Conservation (phyloP, 2,329 filamentous ascomycete species). For the Alternaria triticina region DNA sequence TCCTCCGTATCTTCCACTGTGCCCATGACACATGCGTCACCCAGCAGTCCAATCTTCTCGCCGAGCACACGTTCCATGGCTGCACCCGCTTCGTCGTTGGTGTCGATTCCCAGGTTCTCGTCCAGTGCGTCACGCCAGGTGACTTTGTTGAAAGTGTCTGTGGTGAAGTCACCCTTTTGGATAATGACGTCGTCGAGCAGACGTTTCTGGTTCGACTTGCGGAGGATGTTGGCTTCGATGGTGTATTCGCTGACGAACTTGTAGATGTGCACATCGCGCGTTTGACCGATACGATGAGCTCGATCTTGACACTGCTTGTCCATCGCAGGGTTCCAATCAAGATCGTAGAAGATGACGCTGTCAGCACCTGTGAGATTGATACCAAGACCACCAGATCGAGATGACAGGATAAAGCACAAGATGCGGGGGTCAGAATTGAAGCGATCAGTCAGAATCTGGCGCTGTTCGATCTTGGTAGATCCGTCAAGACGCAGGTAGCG, state of each 20-base stretch:
- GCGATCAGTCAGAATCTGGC: constrained; percentile 91
- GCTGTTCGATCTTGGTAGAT: constrained; percentile 93
- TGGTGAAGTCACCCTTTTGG: constrained; percentile 97
- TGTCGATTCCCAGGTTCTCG: constrained; percentile 49
- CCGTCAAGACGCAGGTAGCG: constrained; percentile 96
- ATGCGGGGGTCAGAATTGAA: constrained; percentile 97
- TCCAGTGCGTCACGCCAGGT: constrained; percentile 72
- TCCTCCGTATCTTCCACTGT: constrained; percentile 94
- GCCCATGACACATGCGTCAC: constrained; percentile 73
- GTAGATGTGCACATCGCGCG: constrained; percentile 97
- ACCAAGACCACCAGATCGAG: constrained; percentile 89
- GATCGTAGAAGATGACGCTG: constrained; percentile 98
- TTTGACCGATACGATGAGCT: constrained; percentile 96
- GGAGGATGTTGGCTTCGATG: constrained; percentile 96
- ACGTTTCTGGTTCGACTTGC: constrained; percentile 96
- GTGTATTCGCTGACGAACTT: constrained; percentile 69
- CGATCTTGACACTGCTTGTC: constrained; percentile 99
- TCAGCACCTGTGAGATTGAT: constrained; percentile 97
- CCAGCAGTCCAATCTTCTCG: constrained; percentile 64
- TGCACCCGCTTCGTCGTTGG: constrained; percentile 71
- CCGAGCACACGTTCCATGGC: constrained; percentile 87
- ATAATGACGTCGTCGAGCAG: constrained; percentile 98
- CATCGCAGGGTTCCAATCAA: constrained; percentile 99
- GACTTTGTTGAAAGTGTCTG: constrained; percentile 88
- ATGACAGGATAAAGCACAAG: constrained; percentile 93